Evolutionary conservation across 225 moss, liverwort and hornwort genomes (phyloP).

Genomic region (Takakia lepidozioides): DNA sequence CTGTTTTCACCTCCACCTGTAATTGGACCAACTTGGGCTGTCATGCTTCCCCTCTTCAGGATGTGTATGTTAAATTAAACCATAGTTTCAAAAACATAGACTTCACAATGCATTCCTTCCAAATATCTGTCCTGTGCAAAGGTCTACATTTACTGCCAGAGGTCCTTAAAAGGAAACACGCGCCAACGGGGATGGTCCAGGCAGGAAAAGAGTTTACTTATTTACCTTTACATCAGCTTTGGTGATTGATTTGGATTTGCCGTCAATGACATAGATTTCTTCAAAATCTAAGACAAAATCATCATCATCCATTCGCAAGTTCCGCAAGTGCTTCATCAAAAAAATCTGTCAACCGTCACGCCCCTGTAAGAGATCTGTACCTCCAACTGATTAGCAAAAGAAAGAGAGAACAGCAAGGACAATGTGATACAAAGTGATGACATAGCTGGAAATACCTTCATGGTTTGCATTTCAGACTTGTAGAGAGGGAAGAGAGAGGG

Average conservation of each 20-base stretch:
- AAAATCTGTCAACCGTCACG: no score
- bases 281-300: slow-evolving; percentile 86
- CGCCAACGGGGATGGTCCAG: background rate
- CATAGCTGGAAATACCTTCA: slow-evolving; percentile 75
- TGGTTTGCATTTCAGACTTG: slow-evolving; percentile 66
- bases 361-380: no score
- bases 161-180: background rate
- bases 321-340: slow-evolving; percentile 81
- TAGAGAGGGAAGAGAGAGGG: slow-evolving; percentile 67
- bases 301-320: slow-evolving; percentile 59
- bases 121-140: no score
- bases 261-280: slow-evolving; percentile 82
- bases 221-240: slow-evolving; percentile 77
- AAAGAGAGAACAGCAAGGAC: background rate
- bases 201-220: no score
- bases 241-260: slow-evolving; percentile 56
- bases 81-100: no score
- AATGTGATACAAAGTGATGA: background rate
- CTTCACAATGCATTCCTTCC: no score
- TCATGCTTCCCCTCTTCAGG: no score
- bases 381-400: background rate
- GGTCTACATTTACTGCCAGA: no score
- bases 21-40: no score
- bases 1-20: slow-evolving; percentile 86
- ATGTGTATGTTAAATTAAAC: no score